A percentile compares a stretch with the other conserved stretches of the same genome.
phyloP scores from a whole-genome alignment of 2,329 filamentous ascomycete genomes.

The Cercospora brassicicola region DNA sequence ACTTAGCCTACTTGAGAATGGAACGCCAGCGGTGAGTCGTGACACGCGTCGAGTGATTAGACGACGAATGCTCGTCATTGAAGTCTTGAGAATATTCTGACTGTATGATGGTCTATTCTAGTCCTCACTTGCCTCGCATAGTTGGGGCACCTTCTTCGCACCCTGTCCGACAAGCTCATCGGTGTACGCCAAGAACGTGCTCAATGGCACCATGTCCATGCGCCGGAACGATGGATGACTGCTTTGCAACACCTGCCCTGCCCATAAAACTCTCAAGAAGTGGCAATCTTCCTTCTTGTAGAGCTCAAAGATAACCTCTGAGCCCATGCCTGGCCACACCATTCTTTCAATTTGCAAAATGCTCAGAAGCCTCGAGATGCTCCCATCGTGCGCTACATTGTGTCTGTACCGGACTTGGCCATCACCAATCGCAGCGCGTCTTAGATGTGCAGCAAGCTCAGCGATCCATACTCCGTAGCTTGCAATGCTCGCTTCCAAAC shows the following conservation, averaged over 20 bases:
- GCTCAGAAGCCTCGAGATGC: conserved; percentile 64
- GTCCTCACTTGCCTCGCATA: conserved; percentile 32
- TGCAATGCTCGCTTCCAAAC: conserved; percentile 61
- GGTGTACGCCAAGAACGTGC: conserved; percentile 67
- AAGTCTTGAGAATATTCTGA: neutral
- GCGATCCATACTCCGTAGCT: conserved; percentile 73
- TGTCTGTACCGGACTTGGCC: conserved; percentile 61
- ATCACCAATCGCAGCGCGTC: conserved; percentile 44
- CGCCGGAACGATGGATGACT: conserved; percentile 66
- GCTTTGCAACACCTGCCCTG: conserved; percentile 65
- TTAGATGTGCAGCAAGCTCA: conserved; percentile 67
- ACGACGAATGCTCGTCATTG: neutral
- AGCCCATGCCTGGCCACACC: conserved; percentile 84
- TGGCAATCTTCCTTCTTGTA: conserved; percentile 52
- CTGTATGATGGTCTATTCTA: neutral
- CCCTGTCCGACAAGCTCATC: conserved; percentile 65
- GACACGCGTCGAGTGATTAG: neutral
- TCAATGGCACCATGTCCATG: conserved; percentile 70
- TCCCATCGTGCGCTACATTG: conserved; percentile 80
- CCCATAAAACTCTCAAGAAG: conserved; percentile 69
- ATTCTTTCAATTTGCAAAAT: conserved; percentile 72
- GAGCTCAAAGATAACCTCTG: conserved; percentile 75
- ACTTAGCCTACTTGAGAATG: neutral
- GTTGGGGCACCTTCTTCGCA: conserved; percentile 46
- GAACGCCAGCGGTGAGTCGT: neutral